Base-by-base conservation (phyloP, 73 alveolate genomes). In the Paramecium primaurelia region DNA sequence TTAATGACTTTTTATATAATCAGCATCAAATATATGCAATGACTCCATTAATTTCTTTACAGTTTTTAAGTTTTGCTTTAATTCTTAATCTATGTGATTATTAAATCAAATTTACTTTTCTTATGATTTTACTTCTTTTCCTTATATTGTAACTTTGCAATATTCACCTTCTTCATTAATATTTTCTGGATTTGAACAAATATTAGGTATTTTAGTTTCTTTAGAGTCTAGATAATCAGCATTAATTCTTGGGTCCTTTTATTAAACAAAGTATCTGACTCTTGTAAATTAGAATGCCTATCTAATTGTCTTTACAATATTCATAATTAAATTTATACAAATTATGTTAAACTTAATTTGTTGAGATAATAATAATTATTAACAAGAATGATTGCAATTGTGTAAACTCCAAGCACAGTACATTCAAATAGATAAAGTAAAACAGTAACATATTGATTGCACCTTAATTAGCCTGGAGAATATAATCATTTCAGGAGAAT, bases 401-500 rank as follows among this genome's bases (percentile, higher is more conserved):
- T 47, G 2, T 80, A 80, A 47, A 80, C 91, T 20, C 91, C 91
- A 18, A 80, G 91, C 1, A 80, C 77, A 0, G 64, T 32, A 22
- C 14, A 8, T 14, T 80, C 91, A 22, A 80, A 12, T 8, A 40
- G 91, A 47, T 16, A 42, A 80, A 80, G 47, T 25, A 47, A 34
- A 32, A 45, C 71, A 18, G 71, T 80, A 45, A 26, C 28, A 25
- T 4, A 80, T 3, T 54, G 34, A 75, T 75, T 37, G 3, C 8
- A 45, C 26, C 49, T 5, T 44, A 10, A 26, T 26, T 45, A 80
- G 91, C 91, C 91, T 44, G 44, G 45, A 80, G 47, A 80, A 42
- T 80, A 80, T 47, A 47, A 80, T 20, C 91, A 80, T 32, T 80
- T 80, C 30, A 80, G 91, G 26, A 80, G 75, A 80, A 80, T 80